phyloP scores from a whole-genome alignment of 2,329 filamentous ascomycete genomes.

The Blumeria graminis region DNA sequence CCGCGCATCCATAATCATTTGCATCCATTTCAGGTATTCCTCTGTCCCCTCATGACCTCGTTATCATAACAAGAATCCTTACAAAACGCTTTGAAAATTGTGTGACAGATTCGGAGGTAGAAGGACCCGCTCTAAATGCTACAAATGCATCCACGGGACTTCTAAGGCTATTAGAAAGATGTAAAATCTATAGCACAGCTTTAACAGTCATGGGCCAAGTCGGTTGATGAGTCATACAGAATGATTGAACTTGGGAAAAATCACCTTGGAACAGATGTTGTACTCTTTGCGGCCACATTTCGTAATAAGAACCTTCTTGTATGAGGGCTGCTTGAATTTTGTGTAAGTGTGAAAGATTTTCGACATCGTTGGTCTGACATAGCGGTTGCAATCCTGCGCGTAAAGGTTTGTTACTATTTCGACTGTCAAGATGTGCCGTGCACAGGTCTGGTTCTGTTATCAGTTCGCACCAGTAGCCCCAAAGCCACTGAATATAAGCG shows the following conservation, averaged over 20 bases:
- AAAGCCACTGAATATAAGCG: neutral
- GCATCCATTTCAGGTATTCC: too few species aligned
- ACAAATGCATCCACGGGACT: neutral
- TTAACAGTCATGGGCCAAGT: neutral
- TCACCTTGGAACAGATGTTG: neutral
- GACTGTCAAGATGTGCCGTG: neutral
- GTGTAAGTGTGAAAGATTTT: neutral
- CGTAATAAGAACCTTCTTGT: neutral
- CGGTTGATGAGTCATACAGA: neutral
- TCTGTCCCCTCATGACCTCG: too few species aligned
- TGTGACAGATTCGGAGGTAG: too few species aligned
- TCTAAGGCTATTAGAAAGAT: neutral
- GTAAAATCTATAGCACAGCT: neutral
- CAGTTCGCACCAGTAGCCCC: neutral
- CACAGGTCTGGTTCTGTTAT: neutral
- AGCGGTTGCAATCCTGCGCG: neutral
- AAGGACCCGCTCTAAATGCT: neutral
- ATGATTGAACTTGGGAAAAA: neutral
- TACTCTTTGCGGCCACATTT: neutral
- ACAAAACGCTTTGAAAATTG: too few species aligned
- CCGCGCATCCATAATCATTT: too few species aligned
- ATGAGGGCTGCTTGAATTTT: neutral
- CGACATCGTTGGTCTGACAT: neutral
- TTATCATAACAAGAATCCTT: too few species aligned
- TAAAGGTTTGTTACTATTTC: neutral